These are phyloP conservation scores for Eutrema japonicum DNA, from an alignment of 345 rosid genomes.

Conservation along the genomic window DNA sequence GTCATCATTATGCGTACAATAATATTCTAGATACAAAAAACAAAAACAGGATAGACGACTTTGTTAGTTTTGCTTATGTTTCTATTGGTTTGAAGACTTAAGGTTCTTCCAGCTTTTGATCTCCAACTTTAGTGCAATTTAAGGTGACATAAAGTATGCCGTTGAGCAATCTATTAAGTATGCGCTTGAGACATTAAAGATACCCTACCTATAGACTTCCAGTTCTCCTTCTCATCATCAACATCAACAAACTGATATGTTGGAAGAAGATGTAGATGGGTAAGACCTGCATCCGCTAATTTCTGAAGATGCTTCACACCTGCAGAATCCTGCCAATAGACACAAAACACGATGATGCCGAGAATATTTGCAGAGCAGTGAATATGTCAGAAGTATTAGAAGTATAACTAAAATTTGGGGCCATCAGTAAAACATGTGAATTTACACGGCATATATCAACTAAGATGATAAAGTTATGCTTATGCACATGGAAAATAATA, in stretches of 20 bases:
- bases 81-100: constrained; percentile 9
- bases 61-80: constrained; percentile 9
- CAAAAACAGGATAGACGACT: constrained; percentile 13
- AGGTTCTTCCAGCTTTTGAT: constrained; percentile 3
- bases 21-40: constrained; percentile 9
- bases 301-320: constrained; percentile 77
- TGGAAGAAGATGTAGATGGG: constrained; percentile 90
- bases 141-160: no score
- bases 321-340: constrained; percentile 69
- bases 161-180: background rate
- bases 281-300: constrained; percentile 83
- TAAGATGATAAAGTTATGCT: constrained; percentile 17
- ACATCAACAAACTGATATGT: constrained; percentile 87
- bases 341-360: background rate
- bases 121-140: constrained; percentile 18
- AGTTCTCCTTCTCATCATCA: constrained; percentile 79
- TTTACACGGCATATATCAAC: background rate
- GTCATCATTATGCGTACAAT: constrained; percentile 8
- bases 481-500: constrained; percentile 23
- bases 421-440: constrained; percentile 10
- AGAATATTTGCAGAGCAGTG: constrained; percentile 1
- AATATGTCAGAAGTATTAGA: constrained; percentile 5
- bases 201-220: constrained; percentile 77
- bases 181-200: constrained; percentile 27
- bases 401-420: background rate